Conservation (phyloP, 495 filamentous ascomycete genomes). For the Sordaria brevicollis region DNA sequence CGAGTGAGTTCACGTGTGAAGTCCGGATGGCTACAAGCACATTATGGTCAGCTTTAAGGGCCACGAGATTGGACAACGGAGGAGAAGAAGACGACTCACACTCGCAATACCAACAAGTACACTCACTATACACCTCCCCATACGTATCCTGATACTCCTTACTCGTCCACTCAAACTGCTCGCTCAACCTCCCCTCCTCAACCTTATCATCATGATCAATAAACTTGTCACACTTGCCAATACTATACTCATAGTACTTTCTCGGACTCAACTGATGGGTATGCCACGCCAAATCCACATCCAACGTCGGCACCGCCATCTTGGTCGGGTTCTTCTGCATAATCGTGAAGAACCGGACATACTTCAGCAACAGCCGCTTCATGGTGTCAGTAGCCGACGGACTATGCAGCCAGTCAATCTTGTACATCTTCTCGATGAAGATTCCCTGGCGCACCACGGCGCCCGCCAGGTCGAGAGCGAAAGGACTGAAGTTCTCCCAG, state of each 20-base stretch:
- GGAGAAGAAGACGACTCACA: slow-evolving; percentile 14
- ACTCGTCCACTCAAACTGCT: slow-evolving; percentile 65
- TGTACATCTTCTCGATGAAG: slow-evolving; percentile 76
- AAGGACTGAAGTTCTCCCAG: slow-evolving; percentile 63
- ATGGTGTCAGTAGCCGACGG: slow-evolving; percentile 56
- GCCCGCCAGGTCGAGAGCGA: slow-evolving; percentile 64
- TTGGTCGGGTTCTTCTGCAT: slow-evolving; percentile 43
- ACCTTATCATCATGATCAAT: slow-evolving; percentile 87
- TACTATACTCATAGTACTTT: slow-evolving; percentile 51
- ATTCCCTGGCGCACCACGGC: slow-evolving; percentile 72
- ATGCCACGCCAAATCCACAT: slow-evolving; percentile 84
- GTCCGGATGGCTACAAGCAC: slow-evolving; percentile 45
- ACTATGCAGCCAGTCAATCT: slow-evolving; percentile 67
- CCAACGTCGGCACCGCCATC: slow-evolving; percentile 69
- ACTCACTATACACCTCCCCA: slow-evolving; percentile 64
- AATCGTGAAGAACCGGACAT: slow-evolving; percentile 57
- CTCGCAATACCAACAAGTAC: slow-evolving; percentile 89
- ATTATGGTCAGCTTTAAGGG: not conserved
- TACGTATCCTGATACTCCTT: slow-evolving; percentile 54
- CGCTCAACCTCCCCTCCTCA: slow-evolving; percentile 48
- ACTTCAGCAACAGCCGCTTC: slow-evolving; percentile 56
- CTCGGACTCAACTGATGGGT: slow-evolving; percentile 56
- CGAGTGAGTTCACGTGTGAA: slow-evolving; percentile 40
- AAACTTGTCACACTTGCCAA: slow-evolving; percentile 34
- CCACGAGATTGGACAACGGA: not conserved